Percentiles rank a stretch among this genome's conserved stretches.
phyloP scores from a whole-genome alignment of 1,284 basidiomycete species.

The Hymenochaete sp. region DNA sequence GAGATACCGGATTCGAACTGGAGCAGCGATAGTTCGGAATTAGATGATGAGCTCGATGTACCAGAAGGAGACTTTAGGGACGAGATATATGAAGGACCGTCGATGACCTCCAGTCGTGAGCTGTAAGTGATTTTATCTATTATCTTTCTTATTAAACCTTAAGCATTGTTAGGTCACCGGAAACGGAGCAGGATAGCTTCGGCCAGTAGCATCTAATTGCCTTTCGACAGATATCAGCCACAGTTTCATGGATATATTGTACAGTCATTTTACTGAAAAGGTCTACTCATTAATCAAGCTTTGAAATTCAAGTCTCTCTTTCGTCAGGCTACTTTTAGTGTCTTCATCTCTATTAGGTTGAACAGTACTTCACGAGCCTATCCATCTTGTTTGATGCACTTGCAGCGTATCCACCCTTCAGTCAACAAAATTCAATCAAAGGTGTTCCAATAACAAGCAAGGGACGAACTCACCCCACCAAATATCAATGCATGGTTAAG shows the following conservation, averaged over 20 bases:
- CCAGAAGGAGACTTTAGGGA: slow-evolving; percentile 3
- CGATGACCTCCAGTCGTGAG: slow-evolving; percentile 11
- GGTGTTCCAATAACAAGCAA: neutral
- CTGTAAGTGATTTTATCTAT: slow-evolving; percentile 7
- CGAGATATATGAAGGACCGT: neutral
- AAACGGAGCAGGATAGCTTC: neutral
- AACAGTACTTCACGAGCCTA: slow-evolving; percentile 29
- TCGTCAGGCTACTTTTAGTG: neutral
- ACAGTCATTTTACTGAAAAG: no score
- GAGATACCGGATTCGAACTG: slow-evolving; percentile 34
- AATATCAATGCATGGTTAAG: slow-evolving; percentile 76
- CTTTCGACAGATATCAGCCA: no score
- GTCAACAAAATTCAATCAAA: neutral
- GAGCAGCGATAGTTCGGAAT: slow-evolving; percentile 61
- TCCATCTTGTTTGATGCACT: slow-evolving; percentile 52
- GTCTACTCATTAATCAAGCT: no score
- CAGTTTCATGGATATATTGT: no score
- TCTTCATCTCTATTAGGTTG: neutral
- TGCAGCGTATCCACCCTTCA: slow-evolving; percentile 45
- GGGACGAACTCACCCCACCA: slow-evolving; percentile 36
- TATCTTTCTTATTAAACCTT: neutral
- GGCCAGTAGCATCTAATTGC: no score
- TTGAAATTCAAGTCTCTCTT: no score
- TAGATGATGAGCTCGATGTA: slow-evolving; percentile 15
- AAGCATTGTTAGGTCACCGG: neutral